Evolutionary conservation across 352 stramenopile genomes (phyloP).

Genomic region (Phytophthora idaei): DNA sequence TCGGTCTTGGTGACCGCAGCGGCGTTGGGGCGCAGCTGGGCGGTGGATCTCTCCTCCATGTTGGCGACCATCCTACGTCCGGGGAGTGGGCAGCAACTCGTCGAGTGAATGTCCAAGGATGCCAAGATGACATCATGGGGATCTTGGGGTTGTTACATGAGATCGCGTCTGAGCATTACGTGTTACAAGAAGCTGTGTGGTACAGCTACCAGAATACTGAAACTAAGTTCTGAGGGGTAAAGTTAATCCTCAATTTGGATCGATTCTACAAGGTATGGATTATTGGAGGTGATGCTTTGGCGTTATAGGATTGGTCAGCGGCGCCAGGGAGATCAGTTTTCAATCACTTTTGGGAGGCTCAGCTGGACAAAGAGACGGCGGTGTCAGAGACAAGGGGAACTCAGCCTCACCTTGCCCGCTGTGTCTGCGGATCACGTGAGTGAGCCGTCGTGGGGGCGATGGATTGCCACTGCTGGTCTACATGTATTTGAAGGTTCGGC

Average conservation of each 20-base stretch:
- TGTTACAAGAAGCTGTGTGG: background rate
- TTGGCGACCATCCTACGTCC: slow-evolving; percentile 9
- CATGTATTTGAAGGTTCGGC: too few species aligned
- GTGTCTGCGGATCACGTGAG: slow-evolving; percentile 1
- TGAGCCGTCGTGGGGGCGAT: background rate
- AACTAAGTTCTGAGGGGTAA: too few species aligned
- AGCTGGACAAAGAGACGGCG: background rate
- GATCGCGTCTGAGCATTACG: background rate
- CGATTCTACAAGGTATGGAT: background rate
- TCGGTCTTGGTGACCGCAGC: background rate
- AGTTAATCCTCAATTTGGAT: background rate
- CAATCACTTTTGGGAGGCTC: slow-evolving; percentile 1
- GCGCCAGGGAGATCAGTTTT: background rate
- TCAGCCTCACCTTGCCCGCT: background rate
- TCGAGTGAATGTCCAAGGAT: slow-evolving; percentile 12
- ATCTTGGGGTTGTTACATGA: too few species aligned
- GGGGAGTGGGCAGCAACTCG: slow-evolving; percentile 17
- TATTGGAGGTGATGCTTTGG: slow-evolving; percentile 1
- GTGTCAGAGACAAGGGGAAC: background rate
- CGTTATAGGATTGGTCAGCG: slow-evolving; percentile 11
- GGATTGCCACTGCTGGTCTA: background rate
- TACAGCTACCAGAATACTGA: too few species aligned
- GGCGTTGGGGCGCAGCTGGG: slow-evolving; percentile 9
- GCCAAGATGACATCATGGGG: slow-evolving; percentile 17
- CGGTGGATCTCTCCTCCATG: slow-evolving; percentile 6